Percentiles rank a stretch among this genome's conserved stretches.
These are phyloP conservation scores for Curvularia eragrostidis DNA, from an alignment of 2,329 filamentous ascomycete species.

Conservation along the genomic window DNA sequence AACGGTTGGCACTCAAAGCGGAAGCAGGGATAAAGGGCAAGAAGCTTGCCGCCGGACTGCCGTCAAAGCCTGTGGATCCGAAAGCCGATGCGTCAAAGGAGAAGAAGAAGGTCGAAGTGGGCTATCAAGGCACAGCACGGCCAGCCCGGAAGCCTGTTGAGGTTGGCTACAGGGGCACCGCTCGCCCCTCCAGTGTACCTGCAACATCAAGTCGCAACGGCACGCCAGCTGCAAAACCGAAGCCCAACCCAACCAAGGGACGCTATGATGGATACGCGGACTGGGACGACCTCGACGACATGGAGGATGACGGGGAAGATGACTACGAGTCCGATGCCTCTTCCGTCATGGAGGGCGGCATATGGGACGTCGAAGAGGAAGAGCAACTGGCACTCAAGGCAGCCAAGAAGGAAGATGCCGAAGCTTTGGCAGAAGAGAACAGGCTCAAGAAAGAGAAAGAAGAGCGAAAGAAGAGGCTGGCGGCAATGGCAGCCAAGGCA, in stretches of 20 bases:
- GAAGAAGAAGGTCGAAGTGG: constrained; percentile 50
- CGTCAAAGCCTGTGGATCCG: constrained; percentile 22
- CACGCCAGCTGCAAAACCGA: constrained; percentile 39
- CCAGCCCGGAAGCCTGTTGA: constrained; percentile 46
- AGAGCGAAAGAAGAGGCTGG: constrained; percentile 45
- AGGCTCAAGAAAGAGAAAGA: constrained; percentile 45
- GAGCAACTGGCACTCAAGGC: constrained; percentile 67
- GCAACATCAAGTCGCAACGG: constrained; percentile 35
- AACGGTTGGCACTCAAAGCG: constrained; percentile 55
- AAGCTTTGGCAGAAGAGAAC: constrained; percentile 65
- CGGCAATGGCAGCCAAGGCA: constrained; percentile 38
- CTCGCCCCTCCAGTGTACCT: constrained; percentile 33
- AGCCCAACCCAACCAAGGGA: constrained; percentile 40
- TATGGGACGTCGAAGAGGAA: constrained; percentile 76
- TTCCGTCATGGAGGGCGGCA: constrained; percentile 79
- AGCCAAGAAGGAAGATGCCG: constrained; percentile 71
- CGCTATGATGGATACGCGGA: constrained; percentile 49
- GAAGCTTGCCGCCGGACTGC: constrained; percentile 31
- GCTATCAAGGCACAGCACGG: constrained; percentile 59
- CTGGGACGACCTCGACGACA: constrained; percentile 50
- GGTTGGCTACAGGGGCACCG: constrained; percentile 49
- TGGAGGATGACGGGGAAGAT: constrained; percentile 66
- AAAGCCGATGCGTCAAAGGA: constrained; percentile 40
- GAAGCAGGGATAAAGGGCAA: constrained; percentile 52
- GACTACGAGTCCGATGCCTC: constrained; percentile 70